phyloP scores from a whole-genome alignment of 345 rosid genomes.

The Melaleuca alternifolia region DNA sequence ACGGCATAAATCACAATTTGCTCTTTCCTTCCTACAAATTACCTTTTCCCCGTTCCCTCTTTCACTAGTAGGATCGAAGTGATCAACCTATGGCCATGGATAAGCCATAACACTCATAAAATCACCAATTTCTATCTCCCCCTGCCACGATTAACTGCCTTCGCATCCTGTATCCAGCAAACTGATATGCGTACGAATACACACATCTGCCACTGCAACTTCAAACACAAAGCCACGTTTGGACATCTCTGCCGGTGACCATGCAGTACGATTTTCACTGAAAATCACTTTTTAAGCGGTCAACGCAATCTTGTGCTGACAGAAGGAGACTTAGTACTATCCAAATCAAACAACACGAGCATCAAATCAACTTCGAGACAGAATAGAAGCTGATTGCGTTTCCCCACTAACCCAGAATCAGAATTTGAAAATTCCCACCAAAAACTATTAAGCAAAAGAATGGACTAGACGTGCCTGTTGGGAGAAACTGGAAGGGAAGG shows the following conservation, averaged over 20 bases:
- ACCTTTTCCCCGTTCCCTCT: not conserved
- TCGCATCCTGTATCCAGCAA: not conserved
- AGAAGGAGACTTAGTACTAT: not conserved
- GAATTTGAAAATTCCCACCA: not conserved
- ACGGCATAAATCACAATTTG: not conserved
- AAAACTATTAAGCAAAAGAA: not conserved
- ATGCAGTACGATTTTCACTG: too few relatives aligned
- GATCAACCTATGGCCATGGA: not conserved
- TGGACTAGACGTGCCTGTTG: not conserved
- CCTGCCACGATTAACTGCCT: not conserved
- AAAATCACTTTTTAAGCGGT: not conserved
- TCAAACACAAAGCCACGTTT: not conserved
- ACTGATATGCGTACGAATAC: not conserved
- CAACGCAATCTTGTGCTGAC: not conserved
- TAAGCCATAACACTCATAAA: not conserved
- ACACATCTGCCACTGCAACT: not conserved
- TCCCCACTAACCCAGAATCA: not conserved
- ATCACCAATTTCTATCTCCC: not conserved
- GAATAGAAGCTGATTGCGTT: not conserved
- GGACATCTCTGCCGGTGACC: not conserved
- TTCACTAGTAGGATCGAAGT: not conserved
- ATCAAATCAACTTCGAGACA: not conserved
- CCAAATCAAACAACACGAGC: not conserved
- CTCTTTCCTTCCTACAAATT: not conserved
- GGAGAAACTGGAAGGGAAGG: not conserved